Base-by-base conservation (phyloP, 495 filamentous ascomycete genomes). In the Xylaria nigripes region DNA sequence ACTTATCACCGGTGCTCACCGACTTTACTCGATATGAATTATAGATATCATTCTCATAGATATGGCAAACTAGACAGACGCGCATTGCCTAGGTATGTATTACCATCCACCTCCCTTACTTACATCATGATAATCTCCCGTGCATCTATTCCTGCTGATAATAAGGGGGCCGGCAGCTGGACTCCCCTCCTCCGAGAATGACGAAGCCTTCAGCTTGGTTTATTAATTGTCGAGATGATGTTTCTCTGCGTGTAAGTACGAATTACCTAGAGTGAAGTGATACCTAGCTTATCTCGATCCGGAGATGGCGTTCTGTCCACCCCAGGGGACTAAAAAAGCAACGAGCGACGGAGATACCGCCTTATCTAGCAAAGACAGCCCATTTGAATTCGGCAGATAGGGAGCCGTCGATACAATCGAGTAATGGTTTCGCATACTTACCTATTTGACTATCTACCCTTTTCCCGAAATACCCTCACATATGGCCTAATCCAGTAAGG, bases 351-450 rank as follows among this genome's bases (percentile, higher is more conserved):
- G 36, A 40, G 2, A 8, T 18, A n/a, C 36, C 36, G 36, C n/a
- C 36, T 21, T 16, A 19, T 25, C 34, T 23, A 29, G 15, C 43
- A 24, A 3, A 9, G 22, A 9, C 27, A 16, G 27, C 12, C 15
- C 8, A 23, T 6, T 13, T 18, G 27, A 21, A n/a, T n/a, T n/a
- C n/a, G n/a, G n/a, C n/a, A n/a, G n/a, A n/a, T n/a, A n/a, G n/a
- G n/a, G n/a, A n/a, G n/a, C 21, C 36, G 19, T 57, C 48, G 42
- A 46, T 51, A 27, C 12, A 51, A 51, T 56, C 54, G 54, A 34
- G 54, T 51, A 57, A 51, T 57, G 32, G 13, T 38, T 34, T 21
- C 32, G 34, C 38, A 18, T 6, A 25, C 18, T n/a, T n/a, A n/a
- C n/a, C n/a, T n/a, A n/a, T n/a, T n/a, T n/a, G n/a, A n/a, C n/a